Evolutionary conservation across 225 moss, liverwort and hornwort species (phyloP).

Genomic region (Asterella californica): DNA sequence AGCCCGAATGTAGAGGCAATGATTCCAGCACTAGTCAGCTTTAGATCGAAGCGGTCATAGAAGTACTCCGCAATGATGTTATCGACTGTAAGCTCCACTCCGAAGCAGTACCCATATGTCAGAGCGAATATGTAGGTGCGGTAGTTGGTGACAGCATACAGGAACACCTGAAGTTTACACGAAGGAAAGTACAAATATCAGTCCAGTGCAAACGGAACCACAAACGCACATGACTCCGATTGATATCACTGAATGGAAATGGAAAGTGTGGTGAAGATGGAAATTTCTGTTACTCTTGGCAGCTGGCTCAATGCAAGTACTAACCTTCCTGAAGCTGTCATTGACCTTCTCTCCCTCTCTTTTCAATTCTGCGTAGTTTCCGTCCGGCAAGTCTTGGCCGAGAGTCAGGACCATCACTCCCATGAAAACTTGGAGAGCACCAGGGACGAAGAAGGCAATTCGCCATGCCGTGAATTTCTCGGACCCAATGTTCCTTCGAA

Average conservation of each 20-base stretch:
- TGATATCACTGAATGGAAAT: no score
- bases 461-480: constrained; percentile 62
- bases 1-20: constrained; percentile 62
- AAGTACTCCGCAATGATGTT: constrained; percentile 78
- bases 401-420: constrained; percentile 51
- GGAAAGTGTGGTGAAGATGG: not conserved
- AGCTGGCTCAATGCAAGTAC: no score
- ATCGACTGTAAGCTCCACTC: constrained; percentile 78
- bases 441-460: constrained; percentile 63
- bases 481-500: constrained; percentile 35
- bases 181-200: not conserved
- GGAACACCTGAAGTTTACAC: constrained; percentile 37
- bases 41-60: constrained; percentile 60
- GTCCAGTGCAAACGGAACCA: not conserved
- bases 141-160: constrained; percentile 48
- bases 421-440: constrained; percentile 60
- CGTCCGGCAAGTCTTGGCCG: constrained; percentile 79
- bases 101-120: constrained; percentile 73
- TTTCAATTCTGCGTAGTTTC: constrained; percentile 52
- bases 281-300: not conserved
- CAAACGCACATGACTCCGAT: not conserved
- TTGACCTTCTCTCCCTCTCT: constrained; percentile 41
- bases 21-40: constrained; percentile 53
- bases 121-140: constrained; percentile 57
- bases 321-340: constrained; percentile 53